Percentiles rank a stretch among this genome's conserved stretches.
phyloP scores from a whole-genome alignment of 192 early-diverging fungal species.

The Coemansia sp. region DNA sequence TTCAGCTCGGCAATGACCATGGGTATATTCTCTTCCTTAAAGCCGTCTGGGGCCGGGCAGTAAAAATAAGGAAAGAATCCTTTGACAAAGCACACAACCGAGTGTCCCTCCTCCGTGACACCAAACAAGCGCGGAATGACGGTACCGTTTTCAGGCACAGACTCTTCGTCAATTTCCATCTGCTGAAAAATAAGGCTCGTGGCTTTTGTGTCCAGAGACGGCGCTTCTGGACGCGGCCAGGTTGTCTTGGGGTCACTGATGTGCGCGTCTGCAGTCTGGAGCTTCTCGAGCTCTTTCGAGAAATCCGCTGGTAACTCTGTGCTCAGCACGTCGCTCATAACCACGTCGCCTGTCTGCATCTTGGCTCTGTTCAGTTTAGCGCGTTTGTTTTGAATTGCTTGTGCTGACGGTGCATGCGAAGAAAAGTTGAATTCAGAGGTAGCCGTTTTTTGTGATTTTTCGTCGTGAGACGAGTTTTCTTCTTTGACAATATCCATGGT shows the following conservation, averaged over 20 bases:
- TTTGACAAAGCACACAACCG: conserved; percentile 85
- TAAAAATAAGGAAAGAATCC: conserved; percentile 95
- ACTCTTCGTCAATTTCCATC: conserved; percentile 89
- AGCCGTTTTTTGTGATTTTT: conserved; percentile 8
- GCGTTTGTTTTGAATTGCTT: conserved; percentile 38
- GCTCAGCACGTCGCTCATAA: conserved; percentile 23
- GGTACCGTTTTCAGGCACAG: conserved; percentile 48
- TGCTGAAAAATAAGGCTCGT: conserved; percentile 84
- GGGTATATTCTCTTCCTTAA: conserved; percentile 62
- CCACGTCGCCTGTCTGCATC: conserved; percentile 20
- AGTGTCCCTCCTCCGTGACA: conserved; percentile 86
- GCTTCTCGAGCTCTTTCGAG: conserved; percentile 49
- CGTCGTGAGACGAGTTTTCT: not conserved
- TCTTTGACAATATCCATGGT: conserved; percentile 7
- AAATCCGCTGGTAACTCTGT: conserved; percentile 45
- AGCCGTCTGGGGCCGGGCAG: conserved; percentile 82
- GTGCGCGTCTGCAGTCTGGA: conserved; percentile 32
- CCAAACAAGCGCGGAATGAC: conserved; percentile 83
- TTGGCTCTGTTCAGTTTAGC: conserved; percentile 36
- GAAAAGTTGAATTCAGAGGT: conserved; percentile 28
- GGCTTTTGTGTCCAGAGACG: conserved; percentile 23
- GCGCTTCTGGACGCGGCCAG: conserved; percentile 35
- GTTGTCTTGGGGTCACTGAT: conserved; percentile 23
- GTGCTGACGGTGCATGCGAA: conserved; percentile 21
- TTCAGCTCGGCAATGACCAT: conserved; percentile 42